Evolutionary conservation across 1,284 basidiomycete species (phyloP).

Genomic region (Ceratobasidium sp.): DNA sequence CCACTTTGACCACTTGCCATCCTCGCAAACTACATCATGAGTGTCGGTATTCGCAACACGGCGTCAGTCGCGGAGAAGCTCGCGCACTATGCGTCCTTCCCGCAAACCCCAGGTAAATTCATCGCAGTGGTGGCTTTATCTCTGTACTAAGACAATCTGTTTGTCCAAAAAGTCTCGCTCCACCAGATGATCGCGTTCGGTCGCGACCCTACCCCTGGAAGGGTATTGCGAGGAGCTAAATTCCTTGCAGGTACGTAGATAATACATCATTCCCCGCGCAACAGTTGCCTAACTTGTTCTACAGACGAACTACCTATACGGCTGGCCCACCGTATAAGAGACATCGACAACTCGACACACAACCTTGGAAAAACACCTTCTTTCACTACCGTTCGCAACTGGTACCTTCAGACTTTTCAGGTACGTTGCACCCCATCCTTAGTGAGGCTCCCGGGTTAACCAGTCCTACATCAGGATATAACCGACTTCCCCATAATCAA

Average conservation of each 20-base stretch:
- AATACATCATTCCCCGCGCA: not conserved
- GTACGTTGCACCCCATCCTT: not conserved
- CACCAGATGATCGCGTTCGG: constrained; percentile 39
- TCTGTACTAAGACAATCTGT: not conserved
- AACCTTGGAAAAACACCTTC: constrained; percentile 30
- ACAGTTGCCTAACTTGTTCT: not conserved
- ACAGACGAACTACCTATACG: constrained; percentile 30
- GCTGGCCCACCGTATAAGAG: constrained; percentile 32
- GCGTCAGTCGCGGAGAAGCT: constrained; percentile 35
- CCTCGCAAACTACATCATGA: constrained; percentile 4
- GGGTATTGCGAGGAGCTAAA: constrained; percentile 35
- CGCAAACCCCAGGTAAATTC: constrained; percentile 24
- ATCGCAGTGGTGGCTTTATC: not conserved
- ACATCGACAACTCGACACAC: constrained; percentile 37
- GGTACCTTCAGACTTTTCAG: constrained; percentile 38
- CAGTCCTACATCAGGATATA: constrained; percentile 15
- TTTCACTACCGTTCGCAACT: constrained; percentile 28
- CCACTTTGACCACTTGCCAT: not conserved
- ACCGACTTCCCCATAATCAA: constrained; percentile 35
- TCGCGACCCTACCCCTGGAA: constrained; percentile 22
- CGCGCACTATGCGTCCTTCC: constrained; percentile 39
- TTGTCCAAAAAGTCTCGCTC: not conserved
- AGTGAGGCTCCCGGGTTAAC: not conserved
- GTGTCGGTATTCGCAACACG: constrained; percentile 21
- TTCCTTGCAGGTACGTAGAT: constrained; percentile 28